phyloP scores from a whole-genome alignment of 2,329 filamentous ascomycete genomes.

The Colletotrichum navitas region DNA sequence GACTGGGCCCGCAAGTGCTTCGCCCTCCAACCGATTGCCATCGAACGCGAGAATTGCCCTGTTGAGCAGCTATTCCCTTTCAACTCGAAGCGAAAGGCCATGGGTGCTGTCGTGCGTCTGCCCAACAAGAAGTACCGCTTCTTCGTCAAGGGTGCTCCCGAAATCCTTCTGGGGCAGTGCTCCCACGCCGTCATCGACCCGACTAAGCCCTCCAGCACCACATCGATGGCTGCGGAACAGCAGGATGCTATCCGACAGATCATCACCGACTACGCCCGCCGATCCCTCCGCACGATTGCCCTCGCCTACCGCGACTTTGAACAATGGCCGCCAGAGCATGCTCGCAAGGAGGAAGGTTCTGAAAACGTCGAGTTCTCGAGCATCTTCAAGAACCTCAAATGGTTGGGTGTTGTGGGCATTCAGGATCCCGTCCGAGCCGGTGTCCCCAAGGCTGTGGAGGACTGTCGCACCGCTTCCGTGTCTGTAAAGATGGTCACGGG shows the following conservation, averaged over 20 bases:
- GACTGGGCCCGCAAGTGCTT: slow-evolving; percentile 46
- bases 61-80: slow-evolving; percentile 63
- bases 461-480: slow-evolving; percentile 38
- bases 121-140: slow-evolving; percentile 54
- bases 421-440: slow-evolving; percentile 42
- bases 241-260: slow-evolving; percentile 50
- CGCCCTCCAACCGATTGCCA: slow-evolving; percentile 58
- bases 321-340: slow-evolving; percentile 74
- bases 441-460: slow-evolving; percentile 41
- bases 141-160: slow-evolving; percentile 67
- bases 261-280: slow-evolving; percentile 69
- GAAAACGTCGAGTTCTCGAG: slow-evolving; percentile 64
- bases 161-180: slow-evolving; percentile 62
- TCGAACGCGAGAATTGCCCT: slow-evolving; percentile 61
- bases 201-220: slow-evolving; percentile 48
- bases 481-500: slow-evolving; percentile 65
- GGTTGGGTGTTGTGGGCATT: slow-evolving; percentile 54
- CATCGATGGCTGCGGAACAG: slow-evolving; percentile 49
- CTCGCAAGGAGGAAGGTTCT: slow-evolving; percentile 70
- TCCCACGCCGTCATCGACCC: slow-evolving; percentile 61
- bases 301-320: slow-evolving; percentile 76
- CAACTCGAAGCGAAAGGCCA: slow-evolving; percentile 65
- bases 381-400: slow-evolving; percentile 51
- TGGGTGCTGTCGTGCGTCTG: slow-evolving; percentile 56
- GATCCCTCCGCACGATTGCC: slow-evolving; percentile 75